Base-by-base conservation (phyloP, 192 early-diverging fungal genomes). In the Podila clonocystis region DNA sequence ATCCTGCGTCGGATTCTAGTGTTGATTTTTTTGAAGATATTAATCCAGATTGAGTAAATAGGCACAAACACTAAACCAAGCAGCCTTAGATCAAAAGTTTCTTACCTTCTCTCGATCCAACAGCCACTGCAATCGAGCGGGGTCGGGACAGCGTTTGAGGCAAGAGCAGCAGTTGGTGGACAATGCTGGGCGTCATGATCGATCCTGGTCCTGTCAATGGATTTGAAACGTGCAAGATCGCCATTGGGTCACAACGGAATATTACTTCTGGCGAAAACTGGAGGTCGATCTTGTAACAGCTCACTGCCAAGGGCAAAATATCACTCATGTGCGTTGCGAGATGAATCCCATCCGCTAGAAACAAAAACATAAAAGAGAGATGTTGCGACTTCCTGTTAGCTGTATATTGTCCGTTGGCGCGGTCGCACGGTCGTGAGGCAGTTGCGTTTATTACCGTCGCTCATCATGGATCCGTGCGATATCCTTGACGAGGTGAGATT, bases 401-500 rank as follows among this genome's bases (percentile, higher is more conserved):
- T 45, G 11, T 17, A 15, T 0, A 3, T 45, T 45, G 36, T 38
- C 9, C 1, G 13, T 45, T 45, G 34, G 34, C 7, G 34, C 34
- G 34, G 31, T 45, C 41, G 41, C 41, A 45, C 41, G 0, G 41
- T 12, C 41, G 41, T 45, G 1, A 15, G 41, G 15, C 11, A 45
- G 52, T 6, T 9, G 8, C 26, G 22, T 9, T 24, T 26, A 55
- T 13, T 63, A 79, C 75, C 55, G 33, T 66, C 36, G 9, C 77
- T 80, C 62, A 73, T 36, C 63, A 80, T 69, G 0, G 77, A 80
- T 65, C 77, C 77, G 26, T 80, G 77, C 52, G 77, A 73, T 73
- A 80, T 80, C 61, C 77, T 36, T 5, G 70, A 68, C 5, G 77
- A 68, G 8, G 67, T 58, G n/a, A 80, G 20, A 31, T 80, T 70